Evolutionary conservation across 148 eudicot species (phyloP), one percentile per base, ranked within the genome.

Genomic region (Gaultheria prostrata): DNA sequence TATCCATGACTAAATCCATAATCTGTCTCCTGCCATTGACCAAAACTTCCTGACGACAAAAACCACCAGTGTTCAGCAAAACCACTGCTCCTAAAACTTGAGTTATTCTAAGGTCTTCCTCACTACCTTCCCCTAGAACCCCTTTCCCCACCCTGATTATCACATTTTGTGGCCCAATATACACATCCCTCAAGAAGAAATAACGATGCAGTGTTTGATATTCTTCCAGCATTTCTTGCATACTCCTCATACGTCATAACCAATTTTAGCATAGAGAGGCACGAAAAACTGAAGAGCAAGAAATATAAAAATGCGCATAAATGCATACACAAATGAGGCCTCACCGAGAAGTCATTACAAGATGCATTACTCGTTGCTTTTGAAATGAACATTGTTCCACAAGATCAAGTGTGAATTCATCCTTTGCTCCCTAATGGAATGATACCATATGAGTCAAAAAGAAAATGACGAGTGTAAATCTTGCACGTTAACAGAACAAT

Each of bases 381-480:
- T 97, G 99, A 82, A 97, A 97, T 49, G 98, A 95, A 85, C 99
- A 97, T 85, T 97, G 99, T 87, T 97, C 99, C 87, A 97, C 99
- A 83, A 97, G 99, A 91, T 97, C 99, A 18, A 94, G 94, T n/a
- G 99, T 97, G 75, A 97, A 97, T 85, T 97, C 99, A 85, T 97
- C 99, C 91, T 92, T 97, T 75, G 97, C 98, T 67, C 87, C 95
- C 99, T 97, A 85, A 24, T 87, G 74, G 48, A 85, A 84, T n/a
- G 72, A 80, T 12, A 28, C 28, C 9, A 1, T 12, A 3, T 61
- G 63, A 70, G 21, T 81, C 54, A 70, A 63, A 71, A 70, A 65
- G 15, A 26, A 65, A 26, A 65, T 65, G 35, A 11, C 6, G 17
- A 72, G 33, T 21, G 30, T 13, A 30, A 10, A 49, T 54, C 54